Evolutionary conservation across 2,329 filamentous ascomycete genomes (phyloP), one percentile per base, ranked within the genome.

Genomic region (Aspergillus calidoustus): DNA sequence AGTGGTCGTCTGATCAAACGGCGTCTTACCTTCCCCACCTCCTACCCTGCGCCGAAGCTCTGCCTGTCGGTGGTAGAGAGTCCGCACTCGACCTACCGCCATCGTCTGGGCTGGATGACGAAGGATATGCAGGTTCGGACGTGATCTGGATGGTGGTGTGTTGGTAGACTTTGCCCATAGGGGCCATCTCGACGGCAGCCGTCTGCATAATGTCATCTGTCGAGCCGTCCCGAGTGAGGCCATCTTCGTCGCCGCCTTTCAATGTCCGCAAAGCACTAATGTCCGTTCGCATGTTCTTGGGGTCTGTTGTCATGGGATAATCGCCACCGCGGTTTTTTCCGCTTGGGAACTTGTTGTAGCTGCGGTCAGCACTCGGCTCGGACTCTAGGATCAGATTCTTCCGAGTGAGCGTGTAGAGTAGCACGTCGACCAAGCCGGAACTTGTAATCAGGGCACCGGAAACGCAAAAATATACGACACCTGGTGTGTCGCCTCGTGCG

Each of bases 341-440:
- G 64, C 71, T 72, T 23, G 62, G 57, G 46, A 74, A 72, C 25
- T 68, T 71, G 64, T 74, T 69, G 65, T 76, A 76, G 48, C 71
- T 72, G 67, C 69, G 66, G 63, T 75, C 68, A 67, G 76, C 15
- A 74, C 75, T 76, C 17, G 75, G 77, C 61, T 83, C 81, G 54
- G 83, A 80, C 61, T 82, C 81, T 67, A 83, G 76, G 43, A 87
- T 79, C 64, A 87, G 79, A 51, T 83, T 82, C 59, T 81, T 81
- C 15, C 86, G 81, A 0, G 86, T 87, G 5, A 86, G 73, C 0
- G 84, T 84, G 75, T 87, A 88, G 3, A 88, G 78, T 2, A 86
- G 69, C 13, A 85, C 84, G 68, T 88, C 85, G 22, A 87, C 81
- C 74, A 85, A 82, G 19, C 86, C 86, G 60, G 85, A 87, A 34